phyloP scores from a whole-genome alignment of 2,329 filamentous ascomycete species.

The Huntiella omanensis region DNA sequence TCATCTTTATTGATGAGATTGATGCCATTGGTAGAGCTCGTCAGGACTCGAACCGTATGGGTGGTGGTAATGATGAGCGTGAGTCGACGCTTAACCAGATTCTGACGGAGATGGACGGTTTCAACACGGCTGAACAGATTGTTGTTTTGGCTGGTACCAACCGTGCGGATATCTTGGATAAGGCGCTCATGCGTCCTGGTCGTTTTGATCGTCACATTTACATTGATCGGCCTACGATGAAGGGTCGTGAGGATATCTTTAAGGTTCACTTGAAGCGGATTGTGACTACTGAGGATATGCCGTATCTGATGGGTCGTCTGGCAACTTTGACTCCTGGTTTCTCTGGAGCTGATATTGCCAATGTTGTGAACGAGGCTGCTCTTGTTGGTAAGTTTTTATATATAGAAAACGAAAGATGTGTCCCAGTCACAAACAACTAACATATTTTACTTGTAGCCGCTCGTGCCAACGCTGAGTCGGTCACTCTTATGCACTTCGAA shows the following conservation, averaged over 20 bases:
- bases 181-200: slow-evolving; percentile 87
- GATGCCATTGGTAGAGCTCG: slow-evolving; percentile 90
- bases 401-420: background rate
- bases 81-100: slow-evolving; percentile 97
- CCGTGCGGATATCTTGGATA: slow-evolving; percentile 81
- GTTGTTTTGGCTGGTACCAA: slow-evolving; percentile 96
- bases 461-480: slow-evolving; percentile 57
- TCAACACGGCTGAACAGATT: slow-evolving; percentile 91
- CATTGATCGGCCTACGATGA: slow-evolving; percentile 92
- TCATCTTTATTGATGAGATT: slow-evolving; percentile 99
- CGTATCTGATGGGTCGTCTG: slow-evolving; percentile 72
- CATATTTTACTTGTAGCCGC: slow-evolving; percentile 41
- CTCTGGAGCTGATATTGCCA: slow-evolving; percentile 93
- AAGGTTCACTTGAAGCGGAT: slow-evolving; percentile 87
- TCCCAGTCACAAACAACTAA: background rate
- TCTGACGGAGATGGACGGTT: slow-evolving; percentile 96
- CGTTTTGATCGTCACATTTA: slow-evolving; percentile 93
- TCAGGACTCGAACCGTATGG: slow-evolving; percentile 49
- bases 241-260: slow-evolving; percentile 91
- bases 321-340: slow-evolving; percentile 90
- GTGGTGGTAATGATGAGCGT: slow-evolving; percentile 88
- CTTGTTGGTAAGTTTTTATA: slow-evolving; percentile 54
- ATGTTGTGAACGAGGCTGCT: slow-evolving; percentile 94
- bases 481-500: slow-evolving; percentile 85
- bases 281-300: slow-evolving; percentile 75